A percentile compares a stretch with the other conserved stretches of the same genome.
Conservation (phyloP, 441 rosid species). For the Croton laevigatus region DNA sequence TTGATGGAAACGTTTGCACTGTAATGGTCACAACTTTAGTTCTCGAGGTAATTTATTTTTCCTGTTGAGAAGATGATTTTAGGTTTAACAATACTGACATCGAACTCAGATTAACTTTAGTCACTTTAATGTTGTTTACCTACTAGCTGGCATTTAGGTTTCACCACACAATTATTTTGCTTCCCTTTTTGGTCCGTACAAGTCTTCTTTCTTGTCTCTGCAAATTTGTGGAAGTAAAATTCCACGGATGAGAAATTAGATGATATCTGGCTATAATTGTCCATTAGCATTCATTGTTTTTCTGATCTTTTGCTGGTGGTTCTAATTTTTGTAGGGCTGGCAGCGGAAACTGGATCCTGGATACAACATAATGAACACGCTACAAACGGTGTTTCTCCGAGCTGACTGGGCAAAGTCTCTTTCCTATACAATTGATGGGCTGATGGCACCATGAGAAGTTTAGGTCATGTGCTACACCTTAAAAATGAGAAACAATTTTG, state of each 20-base stretch:
- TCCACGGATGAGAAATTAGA: no score
- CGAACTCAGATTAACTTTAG: not conserved
- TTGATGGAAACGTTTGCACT: constrained; percentile 95
- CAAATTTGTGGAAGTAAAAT: no score
- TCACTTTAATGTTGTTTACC: not conserved
- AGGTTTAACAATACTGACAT: not conserved
- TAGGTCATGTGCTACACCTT: constrained; percentile 10
- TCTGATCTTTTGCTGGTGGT: not conserved
- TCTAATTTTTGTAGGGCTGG: constrained; percentile 71
- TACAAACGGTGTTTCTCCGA: constrained; percentile 80
- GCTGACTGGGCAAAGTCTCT: constrained; percentile 98
- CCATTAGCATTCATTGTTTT: not conserved
- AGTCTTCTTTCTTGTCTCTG: no score
- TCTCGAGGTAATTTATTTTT: constrained; percentile 72
- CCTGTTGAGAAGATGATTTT: not conserved
- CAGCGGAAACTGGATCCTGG: constrained; percentile 95
- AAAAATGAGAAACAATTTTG: constrained; percentile 37
- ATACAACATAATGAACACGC: constrained; percentile 89
- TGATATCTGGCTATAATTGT: no score
- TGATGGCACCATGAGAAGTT: constrained; percentile 81
- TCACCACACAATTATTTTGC: no score
- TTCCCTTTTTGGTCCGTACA: no score
- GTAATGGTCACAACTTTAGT: constrained; percentile 98
- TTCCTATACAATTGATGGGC: constrained; percentile 90
- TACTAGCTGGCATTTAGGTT: no score